Evolutionary conservation across 805 yeast genomes (phyloP).

Genomic region (Monosporozyma siamensis): DNA sequence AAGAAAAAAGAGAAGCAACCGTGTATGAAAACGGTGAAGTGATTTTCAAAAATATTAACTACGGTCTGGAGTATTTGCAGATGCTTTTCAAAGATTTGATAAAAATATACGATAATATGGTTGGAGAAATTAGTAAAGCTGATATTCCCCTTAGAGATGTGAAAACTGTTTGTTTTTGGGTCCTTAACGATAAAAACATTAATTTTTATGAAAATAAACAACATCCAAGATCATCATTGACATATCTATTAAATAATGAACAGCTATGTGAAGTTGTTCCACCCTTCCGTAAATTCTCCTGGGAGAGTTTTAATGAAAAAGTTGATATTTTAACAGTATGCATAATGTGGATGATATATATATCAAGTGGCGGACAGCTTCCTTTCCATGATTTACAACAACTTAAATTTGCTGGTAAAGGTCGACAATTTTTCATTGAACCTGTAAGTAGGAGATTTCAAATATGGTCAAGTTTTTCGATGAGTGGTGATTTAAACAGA

Average conservation of each 20-base stretch:
- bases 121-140: too few species aligned
- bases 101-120: too few species aligned
- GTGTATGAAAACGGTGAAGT: too few species aligned
- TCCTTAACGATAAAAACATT: too few species aligned
- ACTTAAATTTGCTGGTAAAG: slow-evolving; percentile 22
- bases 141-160: too few species aligned
- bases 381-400: slow-evolving; percentile 29
- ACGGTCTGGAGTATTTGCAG: too few species aligned
- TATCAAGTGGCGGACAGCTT: not conserved
- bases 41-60: too few species aligned
- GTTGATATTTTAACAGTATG: not conserved
- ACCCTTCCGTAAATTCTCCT: not conserved
- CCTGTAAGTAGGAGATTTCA: slow-evolving; percentile 39
- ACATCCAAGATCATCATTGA: not conserved
- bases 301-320: not conserved
- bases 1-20: too few species aligned
- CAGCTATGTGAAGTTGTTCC: not conserved
- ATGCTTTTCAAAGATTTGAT: too few species aligned
- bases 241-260: not conserved
- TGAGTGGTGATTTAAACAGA: too few species aligned
- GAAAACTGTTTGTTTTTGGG: too few species aligned
- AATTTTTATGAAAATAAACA: not conserved
- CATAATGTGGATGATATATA: not conserved
- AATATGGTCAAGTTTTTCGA: too few species aligned
- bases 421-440: slow-evolving; percentile 29